Conservation (phyloP, 768 basidiomycete species). For the Termitomyces sp. region DNA sequence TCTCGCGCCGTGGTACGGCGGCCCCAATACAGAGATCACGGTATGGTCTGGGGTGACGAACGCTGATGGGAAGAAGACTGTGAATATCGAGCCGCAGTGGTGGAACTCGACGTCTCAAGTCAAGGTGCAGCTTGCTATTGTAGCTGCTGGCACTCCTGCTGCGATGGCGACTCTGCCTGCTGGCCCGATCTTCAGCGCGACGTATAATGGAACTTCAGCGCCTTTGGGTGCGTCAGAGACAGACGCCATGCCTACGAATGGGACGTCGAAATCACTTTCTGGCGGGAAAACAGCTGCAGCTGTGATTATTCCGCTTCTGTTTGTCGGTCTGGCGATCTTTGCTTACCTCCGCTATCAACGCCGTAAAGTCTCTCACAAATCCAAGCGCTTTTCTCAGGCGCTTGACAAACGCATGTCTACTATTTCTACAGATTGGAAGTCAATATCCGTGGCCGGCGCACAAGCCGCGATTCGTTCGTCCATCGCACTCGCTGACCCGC, state of each 20-base stretch:
- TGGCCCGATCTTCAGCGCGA: slow-evolving; percentile 67
- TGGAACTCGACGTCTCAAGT: slow-evolving; percentile 54
- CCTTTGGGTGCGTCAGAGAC: slow-evolving; percentile 18
- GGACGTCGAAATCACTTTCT: slow-evolving; percentile 24
- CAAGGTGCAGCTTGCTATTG: slow-evolving; percentile 54
- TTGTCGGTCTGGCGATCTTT: slow-evolving; percentile 35
- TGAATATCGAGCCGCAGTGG: slow-evolving; percentile 56
- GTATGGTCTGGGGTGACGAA: slow-evolving; percentile 51
- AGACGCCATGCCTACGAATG: slow-evolving; percentile 26
- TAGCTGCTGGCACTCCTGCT: slow-evolving; percentile 40
- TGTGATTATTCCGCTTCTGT: slow-evolving; percentile 59
- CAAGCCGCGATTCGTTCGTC: slow-evolving; percentile 67
- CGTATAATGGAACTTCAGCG: slow-evolving; percentile 42
- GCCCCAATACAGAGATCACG: slow-evolving; percentile 38
- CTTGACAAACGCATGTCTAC: slow-evolving; percentile 83
- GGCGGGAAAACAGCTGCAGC: slow-evolving; percentile 60
- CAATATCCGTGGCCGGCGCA: slow-evolving; percentile 64
- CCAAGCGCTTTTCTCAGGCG: slow-evolving; percentile 54
- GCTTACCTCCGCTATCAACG: slow-evolving; percentile 53
- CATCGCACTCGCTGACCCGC: too few relatives aligned
- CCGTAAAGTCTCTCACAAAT: slow-evolving; percentile 40
- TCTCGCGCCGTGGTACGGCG: slow-evolving; percentile 38
- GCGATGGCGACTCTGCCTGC: slow-evolving; percentile 52
- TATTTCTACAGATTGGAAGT: slow-evolving; percentile 74
- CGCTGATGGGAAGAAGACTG: slow-evolving; percentile 40